Evolutionary conservation across 164 flowering plant species (phyloP).

Genomic region (Nymphaea colorata): DNA sequence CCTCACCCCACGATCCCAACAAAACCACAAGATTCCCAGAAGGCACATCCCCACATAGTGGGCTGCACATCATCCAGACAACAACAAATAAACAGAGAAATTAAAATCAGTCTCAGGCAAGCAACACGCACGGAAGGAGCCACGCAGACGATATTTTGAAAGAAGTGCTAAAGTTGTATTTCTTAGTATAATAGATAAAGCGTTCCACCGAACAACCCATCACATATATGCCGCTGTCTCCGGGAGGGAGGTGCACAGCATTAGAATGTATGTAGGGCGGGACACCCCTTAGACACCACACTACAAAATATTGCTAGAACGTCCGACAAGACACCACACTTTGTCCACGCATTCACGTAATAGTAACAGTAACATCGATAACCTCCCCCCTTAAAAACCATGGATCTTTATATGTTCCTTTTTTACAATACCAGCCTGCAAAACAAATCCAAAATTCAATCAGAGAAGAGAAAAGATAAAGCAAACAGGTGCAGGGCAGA

Average conservation of each 20-base stretch:
- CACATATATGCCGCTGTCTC: neutral
- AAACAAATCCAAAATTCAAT: neutral
- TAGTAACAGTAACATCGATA: neutral
- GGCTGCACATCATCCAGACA: too few species aligned
- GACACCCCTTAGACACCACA: neutral
- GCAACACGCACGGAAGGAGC: too few species aligned
- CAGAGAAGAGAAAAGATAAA: neutral
- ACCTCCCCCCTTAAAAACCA: constrained; percentile 33
- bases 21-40: too few species aligned
- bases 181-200: neutral
- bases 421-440: constrained; percentile 39
- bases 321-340: neutral
- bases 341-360: neutral
- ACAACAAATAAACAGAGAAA: too few species aligned
- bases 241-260: neutral
- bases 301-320: neutral
- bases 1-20: too few species aligned
- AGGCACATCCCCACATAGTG: too few species aligned
- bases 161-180: neutral
- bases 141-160: too few species aligned
- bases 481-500: neutral
- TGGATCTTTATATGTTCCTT: constrained; percentile 65
- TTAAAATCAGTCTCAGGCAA: too few species aligned
- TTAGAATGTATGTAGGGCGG: neutral
- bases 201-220: neutral